Base-by-base conservation (phyloP, 2,329 filamentous ascomycete species). In the Fusarium succisae region DNA sequence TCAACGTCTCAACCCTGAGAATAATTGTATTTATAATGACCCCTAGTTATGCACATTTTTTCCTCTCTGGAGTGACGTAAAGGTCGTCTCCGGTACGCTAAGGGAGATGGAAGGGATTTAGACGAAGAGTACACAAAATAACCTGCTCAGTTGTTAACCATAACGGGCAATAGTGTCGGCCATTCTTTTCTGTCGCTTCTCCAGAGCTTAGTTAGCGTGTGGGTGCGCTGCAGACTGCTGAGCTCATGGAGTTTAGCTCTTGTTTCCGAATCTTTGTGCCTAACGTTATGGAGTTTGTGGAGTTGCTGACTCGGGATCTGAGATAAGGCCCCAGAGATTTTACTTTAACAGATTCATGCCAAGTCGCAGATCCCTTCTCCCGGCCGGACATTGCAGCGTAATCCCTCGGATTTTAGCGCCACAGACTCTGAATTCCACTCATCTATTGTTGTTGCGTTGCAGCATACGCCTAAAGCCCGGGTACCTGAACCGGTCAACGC, bases 211-310 rank as follows among this genome's bases (percentile, higher is more conserved):
- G 41, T 63, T 63, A 69, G 56, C 28, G 26, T 32, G 65, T 63
- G 56, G 66, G 9, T 69, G 59, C 41, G 24, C 44, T 69, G 66
- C 64, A 53, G 45, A 38, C 47, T 69, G 65, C 66, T 69, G 65
- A 53, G 47, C 18, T 28, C 55, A 70, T 68, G 62, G 71, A 74
- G 71, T 72, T 72, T 72, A 73, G 70, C 58, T 56, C 53, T 73
- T 71, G 70, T 74, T 58, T 74, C 71, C 71, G 71, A 68, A 41
- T 53, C n/a, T 44, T 51, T 59, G 37, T 38, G 43, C 30, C 53
- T 57, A 70, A 70, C 67, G 67, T 60, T 70, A 70, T 70, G 60
- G 62, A 45, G 66, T 57, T 51, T 48, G 30, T 65, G 65, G 69
- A 69, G 65, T 60, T 59, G 54, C 55, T 74, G 71, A 73, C 71